Evolutionary conservation across 2,329 filamentous ascomycete species (phyloP), one percentile per base, ranked within the genome.

Genomic region (Aspergillus sp.): DNA sequence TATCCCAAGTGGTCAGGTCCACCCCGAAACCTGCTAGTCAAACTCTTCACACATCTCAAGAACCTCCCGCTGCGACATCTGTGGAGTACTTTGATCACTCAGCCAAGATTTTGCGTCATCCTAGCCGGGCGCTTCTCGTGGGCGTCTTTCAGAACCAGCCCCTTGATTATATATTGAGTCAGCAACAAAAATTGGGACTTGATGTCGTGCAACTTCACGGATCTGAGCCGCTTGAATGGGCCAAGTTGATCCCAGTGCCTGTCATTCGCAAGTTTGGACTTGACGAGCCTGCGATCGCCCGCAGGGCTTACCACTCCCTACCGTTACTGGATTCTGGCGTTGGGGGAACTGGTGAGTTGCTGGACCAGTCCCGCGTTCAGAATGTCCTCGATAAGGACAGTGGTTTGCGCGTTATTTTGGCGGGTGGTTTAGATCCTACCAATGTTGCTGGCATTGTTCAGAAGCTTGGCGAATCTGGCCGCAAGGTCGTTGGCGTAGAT

Each of bases 101-200:
- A 2, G 71, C 80, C 11, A 70, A 73, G 30, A 72, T 80, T 8
- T 71, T 87, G 21, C 77, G 77, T 7, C 76, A 82, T 76, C 83
- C 73, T 72, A 81, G 73, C 72, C 85, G 90, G 8, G 88, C 94
- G 0, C 83, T 95, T 2, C 83, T 99, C 0, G 95, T 96, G 5
- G 95, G 95, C 59, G 94, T 99, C 2, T 99, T 99, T 80, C 89
- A 91, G 69, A 90, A 97, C 74, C 94, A 98, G 72, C 87, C 94
- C 0, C 82, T 99, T 8, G 85, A 86, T 38, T 92, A 96, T 68
- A 83, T 99, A 6, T 81, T 98, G 54, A 84, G 88, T 64, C 87
- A 94, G 73, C 90, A 96, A 68, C 86, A 86, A 65, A 81, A 87
- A 11, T 87, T 96, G 65, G 82, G 84, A 49, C 85, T 99, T 47